Percentiles rank a stretch among this genome's conserved stretches.
Conservation (phyloP, 2,329 filamentous ascomycete genomes). For the Penicillium oxalicum region DNA sequence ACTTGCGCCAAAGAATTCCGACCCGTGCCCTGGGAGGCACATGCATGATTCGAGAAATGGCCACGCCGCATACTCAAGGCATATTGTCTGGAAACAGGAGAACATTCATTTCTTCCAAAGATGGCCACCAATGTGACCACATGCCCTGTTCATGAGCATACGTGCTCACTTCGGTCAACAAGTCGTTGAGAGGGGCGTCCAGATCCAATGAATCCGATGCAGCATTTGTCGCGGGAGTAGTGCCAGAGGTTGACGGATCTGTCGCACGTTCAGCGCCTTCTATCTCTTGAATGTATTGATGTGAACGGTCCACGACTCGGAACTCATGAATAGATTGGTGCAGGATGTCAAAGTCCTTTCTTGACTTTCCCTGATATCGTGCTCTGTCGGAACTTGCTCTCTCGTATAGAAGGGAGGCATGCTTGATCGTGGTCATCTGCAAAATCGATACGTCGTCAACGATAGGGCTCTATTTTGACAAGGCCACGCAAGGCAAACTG, state of each 20-base stretch:
- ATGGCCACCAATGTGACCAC: conserved; percentile 16
- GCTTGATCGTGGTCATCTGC: conserved; percentile 14
- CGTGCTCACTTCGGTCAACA: conserved; percentile 12
- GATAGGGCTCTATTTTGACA: not conserved
- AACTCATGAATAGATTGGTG: conserved; percentile 17
- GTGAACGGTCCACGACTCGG: conserved; percentile 10
- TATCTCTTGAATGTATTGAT: conserved; percentile 14
- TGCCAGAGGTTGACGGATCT: not conserved
- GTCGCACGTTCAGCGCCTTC: conserved; percentile 10
- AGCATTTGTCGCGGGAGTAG: conserved; percentile 2
- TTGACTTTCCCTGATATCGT: conserved; percentile 13
- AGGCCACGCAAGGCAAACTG: not conserved
- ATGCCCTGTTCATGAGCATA: conserved; percentile 14
- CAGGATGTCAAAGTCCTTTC: conserved; percentile 12
- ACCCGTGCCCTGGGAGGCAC: no score
- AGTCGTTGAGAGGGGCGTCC: conserved; percentile 11
- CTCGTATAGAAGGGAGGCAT: conserved; percentile 13
- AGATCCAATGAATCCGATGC: conserved; percentile 8
- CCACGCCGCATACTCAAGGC: not conserved
- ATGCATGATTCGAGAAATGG: no score
- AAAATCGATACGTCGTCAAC: not conserved
- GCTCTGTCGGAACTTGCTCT: conserved; percentile 12
- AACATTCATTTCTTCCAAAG: conserved; percentile 10
- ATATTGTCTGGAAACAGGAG: conserved; percentile 1
- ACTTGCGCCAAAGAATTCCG: not conserved